phyloP scores from a whole-genome alignment of 371 early-diverging fungal species.

The Blakeslea trispora region DNA sequence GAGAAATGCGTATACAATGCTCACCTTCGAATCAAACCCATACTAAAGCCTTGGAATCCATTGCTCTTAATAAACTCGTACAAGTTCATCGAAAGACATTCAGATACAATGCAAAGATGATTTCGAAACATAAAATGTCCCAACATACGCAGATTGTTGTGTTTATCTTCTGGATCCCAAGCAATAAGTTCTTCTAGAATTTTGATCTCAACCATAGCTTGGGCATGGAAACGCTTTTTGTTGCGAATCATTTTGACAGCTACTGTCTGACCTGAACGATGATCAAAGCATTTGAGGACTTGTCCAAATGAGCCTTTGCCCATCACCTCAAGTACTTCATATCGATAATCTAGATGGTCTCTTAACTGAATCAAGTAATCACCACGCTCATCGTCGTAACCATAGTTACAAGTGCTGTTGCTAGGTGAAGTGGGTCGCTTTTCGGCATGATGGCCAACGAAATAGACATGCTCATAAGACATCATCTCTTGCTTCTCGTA shows the following conservation, averaged over 20 bases:
- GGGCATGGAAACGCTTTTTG: conserved; percentile 85
- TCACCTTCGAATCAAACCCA: conserved; percentile 62
- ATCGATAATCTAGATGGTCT: conserved; percentile 83
- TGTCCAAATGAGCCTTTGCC: conserved; percentile 95
- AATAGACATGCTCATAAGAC: conserved; percentile 80
- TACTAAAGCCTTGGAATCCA: conserved; percentile 78
- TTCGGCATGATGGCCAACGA: conserved; percentile 75
- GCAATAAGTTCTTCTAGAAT: conserved; percentile 67
- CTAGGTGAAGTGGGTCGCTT: conserved; percentile 54
- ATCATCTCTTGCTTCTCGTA: conserved; percentile 86
- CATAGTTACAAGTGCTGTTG: conserved; percentile 58
- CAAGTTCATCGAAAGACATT: conserved; percentile 84
- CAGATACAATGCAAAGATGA: conserved; percentile 90
- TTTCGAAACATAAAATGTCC: conserved; percentile 84
- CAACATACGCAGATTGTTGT: conserved; percentile 73
- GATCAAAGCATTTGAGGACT: conserved; percentile 83
- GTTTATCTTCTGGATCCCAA: conserved; percentile 66
- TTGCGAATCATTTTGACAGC: conserved; percentile 92
- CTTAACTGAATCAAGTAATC: conserved; percentile 75
- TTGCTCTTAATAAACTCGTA: conserved; percentile 90
- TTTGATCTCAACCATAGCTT: conserved; percentile 86
- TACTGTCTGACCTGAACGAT: conserved; percentile 70
- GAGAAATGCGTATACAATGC: too few species aligned
- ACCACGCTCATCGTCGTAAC: conserved; percentile 86
- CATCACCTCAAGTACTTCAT: conserved; percentile 77